Conservation (phyloP, 23 red algal species). For the Gracilaria domingensis region DNA sequence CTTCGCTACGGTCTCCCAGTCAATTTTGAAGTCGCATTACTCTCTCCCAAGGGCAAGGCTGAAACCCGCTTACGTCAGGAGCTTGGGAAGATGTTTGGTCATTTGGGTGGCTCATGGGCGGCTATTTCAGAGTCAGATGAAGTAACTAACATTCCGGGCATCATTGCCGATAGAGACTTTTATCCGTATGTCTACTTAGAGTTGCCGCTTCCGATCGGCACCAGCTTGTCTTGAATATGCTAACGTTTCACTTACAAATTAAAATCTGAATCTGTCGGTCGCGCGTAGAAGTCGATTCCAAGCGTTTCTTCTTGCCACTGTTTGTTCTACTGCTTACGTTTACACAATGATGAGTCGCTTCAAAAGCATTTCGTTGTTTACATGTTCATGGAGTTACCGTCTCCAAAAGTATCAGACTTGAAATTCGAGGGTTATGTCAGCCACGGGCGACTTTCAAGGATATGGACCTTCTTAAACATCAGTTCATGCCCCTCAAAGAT, state of each 20-base stretch:
- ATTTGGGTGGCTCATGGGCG: slow-evolving; percentile 74
- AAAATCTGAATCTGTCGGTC: neutral
- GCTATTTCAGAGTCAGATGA: slow-evolving; percentile 56
- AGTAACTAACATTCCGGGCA: slow-evolving; percentile 78
- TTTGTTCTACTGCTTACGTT: neutral
- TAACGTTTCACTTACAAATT: slow-evolving; percentile 27
- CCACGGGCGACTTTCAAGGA: slow-evolving; percentile 39
- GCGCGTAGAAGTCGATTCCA: slow-evolving; percentile 19
- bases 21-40: slow-evolving; percentile 79
- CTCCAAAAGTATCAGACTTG: too few relatives aligned
- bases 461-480: slow-evolving; percentile 52
- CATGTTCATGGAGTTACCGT: too few relatives aligned
- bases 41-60: slow-evolving; percentile 65
- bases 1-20: slow-evolving; percentile 97
- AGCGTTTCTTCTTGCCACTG: neutral
- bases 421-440: neutral
- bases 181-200: slow-evolving; percentile 83
- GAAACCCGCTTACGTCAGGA: slow-evolving; percentile 60
- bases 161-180: slow-evolving; percentile 79
- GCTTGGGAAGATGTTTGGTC: slow-evolving; percentile 83
- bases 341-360: neutral
- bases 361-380: neutral
- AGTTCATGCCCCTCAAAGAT: slow-evolving; percentile 43
- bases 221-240: slow-evolving; percentile 30
- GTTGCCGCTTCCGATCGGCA: slow-evolving; percentile 57